Conservation (phyloP, 352 stramenopile genomes). For the Phytopythium vexans region DNA sequence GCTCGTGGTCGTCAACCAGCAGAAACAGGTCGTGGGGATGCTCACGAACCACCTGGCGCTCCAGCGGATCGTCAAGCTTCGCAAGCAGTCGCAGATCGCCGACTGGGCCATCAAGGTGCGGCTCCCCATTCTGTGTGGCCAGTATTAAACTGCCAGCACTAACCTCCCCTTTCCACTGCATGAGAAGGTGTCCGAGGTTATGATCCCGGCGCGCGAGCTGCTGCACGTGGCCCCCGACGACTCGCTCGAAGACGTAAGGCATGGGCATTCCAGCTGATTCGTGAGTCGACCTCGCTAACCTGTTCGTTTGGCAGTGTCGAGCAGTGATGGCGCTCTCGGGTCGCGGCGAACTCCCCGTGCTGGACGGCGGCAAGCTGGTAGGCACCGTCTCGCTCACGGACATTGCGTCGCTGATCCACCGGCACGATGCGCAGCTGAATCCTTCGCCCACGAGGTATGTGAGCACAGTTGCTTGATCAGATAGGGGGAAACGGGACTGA, state of each 20-base stretch:
- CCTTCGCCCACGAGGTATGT: constrained; percentile 44
- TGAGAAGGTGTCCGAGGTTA: constrained; percentile 51
- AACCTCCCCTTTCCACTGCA: neutral
- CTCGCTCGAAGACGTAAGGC: constrained; percentile 60
- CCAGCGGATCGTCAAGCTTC: constrained; percentile 57
- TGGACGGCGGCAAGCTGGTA: constrained; percentile 64
- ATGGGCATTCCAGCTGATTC: constrained; percentile 2
- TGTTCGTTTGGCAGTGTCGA: constrained; percentile 38
- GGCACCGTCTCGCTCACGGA: constrained; percentile 80
- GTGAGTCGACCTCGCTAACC: neutral
- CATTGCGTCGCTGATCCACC: constrained; percentile 72
- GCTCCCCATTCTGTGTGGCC: neutral
- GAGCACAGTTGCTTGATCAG: neutral
- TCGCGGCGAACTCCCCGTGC: constrained; percentile 60
- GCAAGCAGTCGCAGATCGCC: constrained; percentile 23
- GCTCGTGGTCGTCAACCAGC: constrained; percentile 67
- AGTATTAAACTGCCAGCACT: too few relatives aligned
- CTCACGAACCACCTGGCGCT: constrained; percentile 76
- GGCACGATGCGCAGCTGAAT: constrained; percentile 48
- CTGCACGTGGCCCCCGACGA: constrained; percentile 74
- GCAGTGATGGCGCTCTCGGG: constrained; percentile 75
- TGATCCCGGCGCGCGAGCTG: constrained; percentile 67
- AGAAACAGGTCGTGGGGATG: constrained; percentile 71
- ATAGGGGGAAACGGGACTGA: neutral
- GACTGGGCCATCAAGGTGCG: constrained; percentile 60